phyloP scores from a whole-genome alignment of 192 early-diverging fungal genomes.

The Diversispora epigaea region DNA sequence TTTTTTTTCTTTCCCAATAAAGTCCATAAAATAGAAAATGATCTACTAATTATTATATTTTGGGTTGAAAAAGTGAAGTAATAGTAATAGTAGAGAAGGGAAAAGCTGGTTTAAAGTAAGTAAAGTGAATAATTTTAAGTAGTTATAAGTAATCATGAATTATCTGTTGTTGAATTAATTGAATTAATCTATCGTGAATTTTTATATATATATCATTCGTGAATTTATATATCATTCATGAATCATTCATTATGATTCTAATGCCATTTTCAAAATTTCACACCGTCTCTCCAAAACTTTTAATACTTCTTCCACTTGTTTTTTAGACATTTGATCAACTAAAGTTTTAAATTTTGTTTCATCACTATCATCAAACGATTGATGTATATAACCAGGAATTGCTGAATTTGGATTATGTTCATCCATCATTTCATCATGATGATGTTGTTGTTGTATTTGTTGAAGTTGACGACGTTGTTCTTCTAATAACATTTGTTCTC shows the following conservation, averaged over 20 bases:
- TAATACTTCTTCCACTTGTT: slow-evolving; percentile 55
- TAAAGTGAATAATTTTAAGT: too few relatives aligned
- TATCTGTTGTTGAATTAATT: too few relatives aligned
- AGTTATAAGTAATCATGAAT: too few relatives aligned
- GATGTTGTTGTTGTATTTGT: not conserved
- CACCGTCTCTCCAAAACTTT: slow-evolving; percentile 58
- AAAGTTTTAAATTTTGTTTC: slow-evolving; percentile 42
- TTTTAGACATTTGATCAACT: slow-evolving; percentile 49
- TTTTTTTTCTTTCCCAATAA: too few relatives aligned
- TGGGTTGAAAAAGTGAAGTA: too few relatives aligned
- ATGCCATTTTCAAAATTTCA: slow-evolving; percentile 42
- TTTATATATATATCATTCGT: too few relatives aligned
- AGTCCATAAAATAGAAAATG: too few relatives aligned
- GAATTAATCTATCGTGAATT: too few relatives aligned
- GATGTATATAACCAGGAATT: not conserved
- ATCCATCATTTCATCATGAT: not conserved
- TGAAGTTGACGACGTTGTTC: not conserved
- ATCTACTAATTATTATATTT: too few relatives aligned
- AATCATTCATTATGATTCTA: not conserved
- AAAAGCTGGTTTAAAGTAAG: too few relatives aligned
- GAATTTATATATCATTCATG: not conserved
- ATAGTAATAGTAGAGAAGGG: too few relatives aligned
- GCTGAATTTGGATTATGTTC: not conserved
- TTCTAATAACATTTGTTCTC: slow-evolving; percentile 4
- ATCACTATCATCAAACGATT: slow-evolving; percentile 33